Conservation (phyloP, 805 yeast species). For the Suhomyces emberorum region DNA sequence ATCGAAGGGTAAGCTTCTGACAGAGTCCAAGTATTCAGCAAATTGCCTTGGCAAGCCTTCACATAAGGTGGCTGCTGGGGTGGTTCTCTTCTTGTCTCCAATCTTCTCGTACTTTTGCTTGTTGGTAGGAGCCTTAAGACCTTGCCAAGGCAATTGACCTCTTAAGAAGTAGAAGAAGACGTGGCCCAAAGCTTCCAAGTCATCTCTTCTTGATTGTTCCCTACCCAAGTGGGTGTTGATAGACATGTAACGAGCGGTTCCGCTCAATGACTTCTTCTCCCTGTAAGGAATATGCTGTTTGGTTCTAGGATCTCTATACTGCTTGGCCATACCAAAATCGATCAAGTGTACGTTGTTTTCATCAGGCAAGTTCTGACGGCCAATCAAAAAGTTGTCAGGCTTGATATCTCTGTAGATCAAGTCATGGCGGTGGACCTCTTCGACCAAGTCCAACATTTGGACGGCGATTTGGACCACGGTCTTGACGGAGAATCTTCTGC, state of each 20-base stretch:
- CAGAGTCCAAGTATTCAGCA: conserved; percentile 68
- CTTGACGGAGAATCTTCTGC: conserved; percentile 65
- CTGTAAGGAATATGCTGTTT: conserved; percentile 81
- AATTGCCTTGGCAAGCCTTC: conserved; percentile 68
- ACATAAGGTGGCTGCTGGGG: conserved; percentile 60
- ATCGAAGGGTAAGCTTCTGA: conserved; percentile 67
- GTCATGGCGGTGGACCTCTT: conserved; percentile 72
- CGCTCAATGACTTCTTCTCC: conserved; percentile 75
- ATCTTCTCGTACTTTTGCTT: conserved; percentile 80
- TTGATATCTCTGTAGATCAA: conserved; percentile 78
- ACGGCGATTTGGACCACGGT: conserved; percentile 73
- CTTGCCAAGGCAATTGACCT: conserved; percentile 87
- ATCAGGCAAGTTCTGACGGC: conserved; percentile 56
- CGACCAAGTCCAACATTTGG: conserved; percentile 73
- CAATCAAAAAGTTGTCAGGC: conserved; percentile 79
- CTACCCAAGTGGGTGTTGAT: conserved; percentile 84
- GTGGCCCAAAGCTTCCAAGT: conserved; percentile 77
- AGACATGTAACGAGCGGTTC: conserved; percentile 86
- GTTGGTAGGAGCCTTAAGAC: conserved; percentile 84
- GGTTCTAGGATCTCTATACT: conserved; percentile 75
- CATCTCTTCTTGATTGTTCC: conserved; percentile 82
- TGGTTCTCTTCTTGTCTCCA: conserved; percentile 74
- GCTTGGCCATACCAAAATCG: conserved; percentile 87
- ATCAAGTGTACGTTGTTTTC: conserved; percentile 69
- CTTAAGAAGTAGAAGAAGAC: conserved; percentile 75